Percentiles rank a stretch among this genome's conserved stretches.
phyloP scores from a whole-genome alignment of 805 yeast genomes.

The Saccharomycopsis malanga region DNA sequence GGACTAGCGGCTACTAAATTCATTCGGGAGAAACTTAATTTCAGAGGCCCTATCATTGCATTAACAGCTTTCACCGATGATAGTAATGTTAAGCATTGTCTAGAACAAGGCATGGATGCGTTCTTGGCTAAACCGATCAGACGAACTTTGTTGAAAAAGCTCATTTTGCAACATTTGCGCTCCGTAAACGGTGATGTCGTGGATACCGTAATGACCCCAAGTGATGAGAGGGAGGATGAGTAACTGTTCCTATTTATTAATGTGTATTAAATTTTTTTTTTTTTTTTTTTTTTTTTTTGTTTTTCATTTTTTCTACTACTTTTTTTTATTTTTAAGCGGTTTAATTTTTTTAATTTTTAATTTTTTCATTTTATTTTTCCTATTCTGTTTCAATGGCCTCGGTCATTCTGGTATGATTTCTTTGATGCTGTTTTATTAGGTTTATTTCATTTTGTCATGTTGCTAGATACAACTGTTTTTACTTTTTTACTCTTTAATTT shows the following conservation, averaged over 20 bases:
- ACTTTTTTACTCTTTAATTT: no score
- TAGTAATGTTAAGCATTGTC: conserved; percentile 77
- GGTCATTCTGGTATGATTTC: no score
- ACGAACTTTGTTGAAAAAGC: conserved; percentile 54
- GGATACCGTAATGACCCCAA: conserved; percentile 13
- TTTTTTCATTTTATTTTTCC: background rate
- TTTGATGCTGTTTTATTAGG: no score
- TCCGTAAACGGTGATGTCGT: conserved; percentile 11
- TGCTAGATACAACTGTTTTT: no score
- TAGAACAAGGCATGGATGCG: conserved; percentile 88
- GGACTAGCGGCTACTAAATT: conserved; percentile 78
- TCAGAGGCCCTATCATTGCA: conserved; percentile 77
- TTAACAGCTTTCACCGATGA: conserved; percentile 94
- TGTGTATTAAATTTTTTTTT: background rate
- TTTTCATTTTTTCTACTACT: no score
- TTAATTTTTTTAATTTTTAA: no score
- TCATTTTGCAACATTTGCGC: conserved; percentile 18
- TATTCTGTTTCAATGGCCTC: background rate
- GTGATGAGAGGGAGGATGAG: conserved; percentile 11
- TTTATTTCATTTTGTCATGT: no score
- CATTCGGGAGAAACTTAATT: conserved; percentile 57
- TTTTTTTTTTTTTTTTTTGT: background rate
- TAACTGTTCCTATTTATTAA: background rate
- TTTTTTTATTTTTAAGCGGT: no score
- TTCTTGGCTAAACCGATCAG: conserved; percentile 85